These are phyloP conservation scores for Xylariaceae sp. DNA, from an alignment of 2,329 filamentous ascomycete genomes.

Conservation along the genomic window DNA sequence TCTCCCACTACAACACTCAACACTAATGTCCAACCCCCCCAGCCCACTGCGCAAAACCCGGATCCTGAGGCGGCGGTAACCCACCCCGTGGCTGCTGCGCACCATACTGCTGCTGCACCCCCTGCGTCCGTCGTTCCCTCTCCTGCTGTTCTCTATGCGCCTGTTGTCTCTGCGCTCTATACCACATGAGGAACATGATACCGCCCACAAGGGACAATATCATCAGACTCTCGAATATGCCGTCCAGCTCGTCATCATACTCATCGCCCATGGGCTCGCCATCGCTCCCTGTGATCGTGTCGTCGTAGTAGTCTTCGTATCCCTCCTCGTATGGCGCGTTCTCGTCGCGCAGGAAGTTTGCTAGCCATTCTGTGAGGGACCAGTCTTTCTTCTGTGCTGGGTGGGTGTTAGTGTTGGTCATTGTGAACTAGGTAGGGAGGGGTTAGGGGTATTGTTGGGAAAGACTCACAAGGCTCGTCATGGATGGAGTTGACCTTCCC, in stretches of 20 bases:
- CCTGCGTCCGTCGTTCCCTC: slow-evolving; percentile 18
- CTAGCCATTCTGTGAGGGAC: slow-evolving; percentile 82
- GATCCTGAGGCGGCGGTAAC: slow-evolving; percentile 40
- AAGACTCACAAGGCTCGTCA: slow-evolving; percentile 73
- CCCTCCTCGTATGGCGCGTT: slow-evolving; percentile 60
- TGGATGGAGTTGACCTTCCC: slow-evolving; percentile 91
- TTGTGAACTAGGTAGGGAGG: neutral
- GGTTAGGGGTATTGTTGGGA: neutral
- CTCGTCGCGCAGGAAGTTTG: slow-evolving; percentile 75
- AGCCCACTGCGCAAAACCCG: slow-evolving; percentile 61
- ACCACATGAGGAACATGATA: slow-evolving; percentile 77
- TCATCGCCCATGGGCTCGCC: slow-evolving; percentile 55
- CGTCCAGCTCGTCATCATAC: slow-evolving; percentile 64
- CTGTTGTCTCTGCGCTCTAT: slow-evolving; percentile 69
- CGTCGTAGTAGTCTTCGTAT: slow-evolving; percentile 56
- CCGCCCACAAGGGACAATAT: slow-evolving; percentile 76
- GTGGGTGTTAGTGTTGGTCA: slow-evolving; percentile 28
- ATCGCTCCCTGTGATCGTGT: slow-evolving; percentile 55
- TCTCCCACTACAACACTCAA: too few species aligned
- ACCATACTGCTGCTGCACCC: slow-evolving; percentile 1
- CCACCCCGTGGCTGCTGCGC: slow-evolving; percentile 16
- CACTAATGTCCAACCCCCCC: slow-evolving; percentile 26
- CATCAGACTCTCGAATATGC: slow-evolving; percentile 77
- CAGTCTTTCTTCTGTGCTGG: slow-evolving; percentile 68
- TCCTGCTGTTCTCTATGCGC: slow-evolving; percentile 41